phyloP scores from a whole-genome alignment of 345 rosid species.

The Salix dunnii region DNA sequence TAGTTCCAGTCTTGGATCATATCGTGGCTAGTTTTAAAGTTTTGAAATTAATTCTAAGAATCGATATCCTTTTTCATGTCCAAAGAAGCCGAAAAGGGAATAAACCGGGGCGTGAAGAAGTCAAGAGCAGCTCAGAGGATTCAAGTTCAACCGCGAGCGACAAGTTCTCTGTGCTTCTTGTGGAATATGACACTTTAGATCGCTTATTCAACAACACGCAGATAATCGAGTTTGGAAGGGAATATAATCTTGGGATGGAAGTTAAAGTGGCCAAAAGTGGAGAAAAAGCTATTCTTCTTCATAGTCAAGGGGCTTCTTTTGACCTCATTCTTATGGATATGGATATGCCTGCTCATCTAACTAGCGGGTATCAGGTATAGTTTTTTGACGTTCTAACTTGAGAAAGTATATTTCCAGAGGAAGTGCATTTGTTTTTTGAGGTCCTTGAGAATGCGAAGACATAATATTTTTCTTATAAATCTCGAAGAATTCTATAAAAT shows the following conservation, averaged over 20 bases:
- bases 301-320: neutral
- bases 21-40: neutral
- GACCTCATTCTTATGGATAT: neutral
- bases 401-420: neutral
- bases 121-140: too few relatives aligned
- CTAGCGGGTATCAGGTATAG: neutral
- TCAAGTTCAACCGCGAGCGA: too few relatives aligned
- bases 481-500: neutral
- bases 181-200: neutral
- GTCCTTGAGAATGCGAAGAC: neutral
- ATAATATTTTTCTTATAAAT: too few relatives aligned
- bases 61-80: neutral
- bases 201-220: neutral
- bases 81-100: neutral
- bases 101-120: neutral
- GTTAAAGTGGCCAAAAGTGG: neutral
- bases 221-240: neutral
- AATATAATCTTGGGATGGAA: neutral
- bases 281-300: neutral
- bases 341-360: neutral
- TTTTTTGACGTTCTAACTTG: neutral
- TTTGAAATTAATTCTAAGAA: neutral
- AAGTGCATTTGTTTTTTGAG: neutral
- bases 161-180: neutral
- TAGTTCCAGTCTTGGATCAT: neutral